Conservation (phyloP, 306 rosid genomes). For the Lathyrus sativus region DNA sequence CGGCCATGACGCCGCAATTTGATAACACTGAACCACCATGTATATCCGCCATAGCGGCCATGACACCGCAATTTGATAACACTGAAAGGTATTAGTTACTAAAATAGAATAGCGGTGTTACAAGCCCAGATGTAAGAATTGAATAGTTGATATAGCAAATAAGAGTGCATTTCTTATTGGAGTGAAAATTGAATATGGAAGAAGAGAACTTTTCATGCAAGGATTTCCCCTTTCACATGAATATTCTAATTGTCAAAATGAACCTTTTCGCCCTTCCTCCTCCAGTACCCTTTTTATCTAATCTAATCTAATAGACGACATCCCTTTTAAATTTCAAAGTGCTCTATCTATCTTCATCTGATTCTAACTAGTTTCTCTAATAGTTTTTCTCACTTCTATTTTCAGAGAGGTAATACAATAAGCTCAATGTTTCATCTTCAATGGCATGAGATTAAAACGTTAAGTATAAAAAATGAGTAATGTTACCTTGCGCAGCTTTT, state of each 20-base stretch:
- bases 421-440: constrained; percentile 19
- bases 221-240: not conserved
- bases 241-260: not conserved
- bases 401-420: not conserved
- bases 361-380: constrained; percentile 1
- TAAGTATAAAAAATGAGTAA: not conserved
- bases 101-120: not conserved
- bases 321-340: not conserved
- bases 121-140: not conserved
- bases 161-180: not conserved
- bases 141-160: not conserved
- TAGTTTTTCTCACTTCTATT: not conserved
- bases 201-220: not conserved
- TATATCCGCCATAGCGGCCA: too few species aligned
- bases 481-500: constrained; percentile 80
- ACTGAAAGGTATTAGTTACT: constrained; percentile 7
- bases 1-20: too few species aligned
- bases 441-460: constrained; percentile 14
- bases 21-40: too few species aligned
- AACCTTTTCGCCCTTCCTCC: not conserved
- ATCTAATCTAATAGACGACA: not conserved
- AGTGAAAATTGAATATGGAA: not conserved
- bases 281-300: not conserved
- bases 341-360: not conserved
- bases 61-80: too few species aligned